Percentiles rank a stretch among this genome's conserved stretches.
phyloP scores from a whole-genome alignment of 306 rosid genomes.

The Amphicarpaea edgeworthii region DNA sequence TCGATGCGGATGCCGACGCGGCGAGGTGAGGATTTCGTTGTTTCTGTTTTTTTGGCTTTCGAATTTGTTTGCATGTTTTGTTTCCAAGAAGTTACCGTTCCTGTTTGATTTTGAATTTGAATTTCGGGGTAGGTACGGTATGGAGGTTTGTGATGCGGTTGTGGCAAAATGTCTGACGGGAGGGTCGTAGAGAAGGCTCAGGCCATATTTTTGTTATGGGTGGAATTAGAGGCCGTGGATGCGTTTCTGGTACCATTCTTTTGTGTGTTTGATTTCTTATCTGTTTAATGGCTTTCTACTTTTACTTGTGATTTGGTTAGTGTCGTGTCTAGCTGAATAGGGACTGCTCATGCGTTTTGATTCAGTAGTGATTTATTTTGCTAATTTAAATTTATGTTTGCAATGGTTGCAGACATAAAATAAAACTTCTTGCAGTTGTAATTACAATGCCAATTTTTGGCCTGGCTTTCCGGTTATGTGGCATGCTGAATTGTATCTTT shows the following conservation, averaged over 20 bases:
- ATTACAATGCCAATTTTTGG: background rate
- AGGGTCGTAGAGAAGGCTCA: constrained; percentile 98
- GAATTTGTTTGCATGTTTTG: constrained; percentile 24
- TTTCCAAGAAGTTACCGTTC: constrained; percentile 14
- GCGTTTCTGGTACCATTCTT: constrained; percentile 78
- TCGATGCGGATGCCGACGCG: constrained; percentile 95
- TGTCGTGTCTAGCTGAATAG: constrained; percentile 14
- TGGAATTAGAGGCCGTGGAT: constrained; percentile 96
- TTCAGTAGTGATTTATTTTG: background rate
- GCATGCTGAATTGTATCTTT: constrained; percentile 4
- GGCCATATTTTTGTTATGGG: constrained; percentile 92
- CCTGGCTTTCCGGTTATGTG: background rate
- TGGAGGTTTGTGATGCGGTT: constrained; percentile 90
- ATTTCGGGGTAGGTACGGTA: constrained; percentile 66
- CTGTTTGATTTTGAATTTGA: constrained; percentile 26
- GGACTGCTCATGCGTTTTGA: constrained; percentile 20
- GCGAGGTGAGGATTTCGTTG: constrained; percentile 69
- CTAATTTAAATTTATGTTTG: background rate
- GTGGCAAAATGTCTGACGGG: constrained; percentile 97
- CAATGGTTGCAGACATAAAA: background rate
- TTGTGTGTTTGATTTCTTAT: constrained; percentile 19
- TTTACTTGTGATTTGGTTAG: background rate
- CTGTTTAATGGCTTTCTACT: constrained; percentile 20
- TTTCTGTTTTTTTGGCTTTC: background rate
- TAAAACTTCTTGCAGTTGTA: background rate